A percentile compares a stretch with the other conserved stretches of the same genome.
Evolutionary conservation across 75 land plant genomes (phyloP).

Genomic region (Sequoia sempervirens): DNA sequence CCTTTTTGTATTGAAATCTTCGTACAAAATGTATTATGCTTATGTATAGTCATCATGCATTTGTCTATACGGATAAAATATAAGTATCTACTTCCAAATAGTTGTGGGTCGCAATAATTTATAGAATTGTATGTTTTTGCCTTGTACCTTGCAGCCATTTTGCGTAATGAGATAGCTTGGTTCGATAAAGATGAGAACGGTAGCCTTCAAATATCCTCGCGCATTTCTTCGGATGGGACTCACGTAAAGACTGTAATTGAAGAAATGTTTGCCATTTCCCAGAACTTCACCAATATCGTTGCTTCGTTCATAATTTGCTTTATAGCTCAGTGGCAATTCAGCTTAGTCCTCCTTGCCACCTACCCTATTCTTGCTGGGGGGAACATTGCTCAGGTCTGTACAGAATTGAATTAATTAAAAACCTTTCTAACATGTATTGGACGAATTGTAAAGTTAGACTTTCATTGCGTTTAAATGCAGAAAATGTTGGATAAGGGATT

Average conservation of each 20-base stretch:
- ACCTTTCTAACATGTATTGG: not conserved
- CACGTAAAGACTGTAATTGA: constrained; percentile 10
- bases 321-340: constrained; percentile 10
- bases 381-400: constrained; percentile 11
- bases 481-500: not conserved
- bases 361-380: constrained; percentile 8
- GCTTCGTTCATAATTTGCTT: constrained; percentile 2
- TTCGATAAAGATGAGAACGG: constrained; percentile 25
- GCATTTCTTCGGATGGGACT: constrained; percentile 18
- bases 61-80: no score
- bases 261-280: not conserved
- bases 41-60: no score
- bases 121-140: not conserved
- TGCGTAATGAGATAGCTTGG: constrained; percentile 19
- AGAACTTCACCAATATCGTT: constrained; percentile 7
- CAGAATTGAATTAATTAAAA: not conserved
- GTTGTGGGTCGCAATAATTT: no score
- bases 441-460: not conserved
- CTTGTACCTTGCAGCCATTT: constrained; percentile 1
- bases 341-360: constrained; percentile 10
- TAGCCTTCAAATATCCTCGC: constrained; percentile 11
- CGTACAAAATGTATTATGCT: no score
- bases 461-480: not conserved
- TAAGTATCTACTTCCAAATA: no score
- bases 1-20: no score